Evolutionary conservation across 805 yeast genomes (phyloP).

Genomic region (Tetrapisispora iriomotensis): DNA sequence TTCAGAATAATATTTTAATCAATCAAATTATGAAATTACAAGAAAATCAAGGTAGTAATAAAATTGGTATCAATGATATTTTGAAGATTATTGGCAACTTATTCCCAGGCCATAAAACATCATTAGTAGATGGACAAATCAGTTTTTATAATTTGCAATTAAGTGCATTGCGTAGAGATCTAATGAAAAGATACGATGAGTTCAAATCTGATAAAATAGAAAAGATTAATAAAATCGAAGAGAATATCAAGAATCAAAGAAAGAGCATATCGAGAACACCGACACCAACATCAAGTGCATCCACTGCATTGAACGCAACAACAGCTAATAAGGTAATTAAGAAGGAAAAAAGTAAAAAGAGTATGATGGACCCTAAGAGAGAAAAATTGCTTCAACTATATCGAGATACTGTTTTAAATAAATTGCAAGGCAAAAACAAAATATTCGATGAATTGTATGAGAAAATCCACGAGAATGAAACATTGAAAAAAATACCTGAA

Average conservation of each 20-base stretch:
- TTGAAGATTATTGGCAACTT: conserved; percentile 20
- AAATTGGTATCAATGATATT: conserved; percentile 25
- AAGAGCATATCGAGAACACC: conserved; percentile 3
- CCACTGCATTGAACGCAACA: conserved; percentile 3
- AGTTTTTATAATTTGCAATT: conserved; percentile 26
- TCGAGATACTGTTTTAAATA: conserved; percentile 27
- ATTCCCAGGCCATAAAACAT: conserved; percentile 22
- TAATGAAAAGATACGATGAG: conserved; percentile 12
- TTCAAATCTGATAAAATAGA: conserved; percentile 10
- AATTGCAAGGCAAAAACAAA: conserved; percentile 20
- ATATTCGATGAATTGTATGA: conserved; percentile 16
- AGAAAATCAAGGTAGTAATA: conserved; percentile 12
- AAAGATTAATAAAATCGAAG: conserved; percentile 14
- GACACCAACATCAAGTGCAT: neutral
- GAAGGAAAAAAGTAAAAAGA: neutral
- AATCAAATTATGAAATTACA: conserved; percentile 11
- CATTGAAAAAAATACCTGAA: neutral
- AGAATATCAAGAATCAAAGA: conserved; percentile 7
- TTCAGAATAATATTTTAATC: conserved; percentile 24
- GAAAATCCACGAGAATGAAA: conserved; percentile 4
- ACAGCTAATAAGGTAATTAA: neutral
- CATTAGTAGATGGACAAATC: conserved; percentile 26
- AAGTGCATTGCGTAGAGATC: conserved; percentile 11
- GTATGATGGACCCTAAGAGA: conserved; percentile 20
- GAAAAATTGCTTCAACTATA: conserved; percentile 24